These are phyloP conservation scores for Ceratobasidium sp. DNA, from an alignment of 1,284 basidiomycete species.

Conservation along the genomic window DNA sequence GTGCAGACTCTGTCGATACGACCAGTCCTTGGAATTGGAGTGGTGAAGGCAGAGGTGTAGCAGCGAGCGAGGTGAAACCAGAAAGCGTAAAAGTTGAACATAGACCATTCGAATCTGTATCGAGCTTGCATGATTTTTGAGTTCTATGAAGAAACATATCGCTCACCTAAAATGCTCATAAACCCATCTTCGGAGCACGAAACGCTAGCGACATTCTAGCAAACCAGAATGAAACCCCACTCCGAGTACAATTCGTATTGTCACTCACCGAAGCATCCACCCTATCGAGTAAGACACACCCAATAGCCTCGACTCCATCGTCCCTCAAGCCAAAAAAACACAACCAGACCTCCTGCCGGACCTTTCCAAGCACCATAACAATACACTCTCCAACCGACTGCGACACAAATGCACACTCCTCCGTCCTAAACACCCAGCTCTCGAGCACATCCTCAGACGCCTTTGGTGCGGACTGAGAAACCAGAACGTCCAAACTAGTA, in stretches of 20 bases:
- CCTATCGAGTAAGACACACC: background rate
- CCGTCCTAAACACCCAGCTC: slow-evolving; percentile 15
- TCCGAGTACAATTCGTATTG: too few species aligned
- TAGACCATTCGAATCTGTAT: slow-evolving; percentile 19
- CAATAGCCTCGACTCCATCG: background rate
- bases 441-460: background rate
- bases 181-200: slow-evolving; percentile 18
- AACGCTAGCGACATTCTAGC: slow-evolving; percentile 1
- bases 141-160: background rate
- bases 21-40: slow-evolving; percentile 20
- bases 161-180: slow-evolving; percentile 23
- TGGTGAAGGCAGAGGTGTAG: slow-evolving; percentile 12
- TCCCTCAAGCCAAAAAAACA: background rate
- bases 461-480: background rate
- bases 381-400: background rate
- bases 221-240: background rate
- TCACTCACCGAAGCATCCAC: slow-evolving; percentile 25
- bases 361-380: background rate
- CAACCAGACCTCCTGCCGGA: background rate
- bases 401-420: background rate
- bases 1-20: background rate
- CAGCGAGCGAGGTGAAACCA: background rate
- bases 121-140: background rate
- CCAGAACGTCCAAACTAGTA: background rate
- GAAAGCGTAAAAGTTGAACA: slow-evolving; percentile 21